Evolutionary conservation across 345 rosid species (phyloP).

Genomic region (Conringia planisiliqua): DNA sequence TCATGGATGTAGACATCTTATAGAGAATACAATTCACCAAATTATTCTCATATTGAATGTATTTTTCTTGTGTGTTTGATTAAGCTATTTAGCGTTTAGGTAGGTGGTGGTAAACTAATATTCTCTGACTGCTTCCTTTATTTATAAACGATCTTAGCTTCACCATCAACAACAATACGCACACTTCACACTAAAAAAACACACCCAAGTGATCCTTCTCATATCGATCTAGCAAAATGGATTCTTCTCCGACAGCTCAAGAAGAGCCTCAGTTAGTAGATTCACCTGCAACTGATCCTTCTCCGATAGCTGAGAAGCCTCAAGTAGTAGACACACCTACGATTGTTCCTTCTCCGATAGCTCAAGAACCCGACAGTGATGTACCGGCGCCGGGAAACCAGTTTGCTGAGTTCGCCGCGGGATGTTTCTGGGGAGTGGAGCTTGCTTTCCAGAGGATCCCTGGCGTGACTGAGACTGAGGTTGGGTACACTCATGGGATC

Average conservation of each 20-base stretch:
- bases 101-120: neutral
- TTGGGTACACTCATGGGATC: slow-evolving; percentile 75
- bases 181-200: neutral
- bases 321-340: slow-evolving; percentile 27
- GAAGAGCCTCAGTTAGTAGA: neutral
- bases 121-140: neutral
- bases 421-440: slow-evolving; percentile 95
- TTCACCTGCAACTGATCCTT: too few species aligned
- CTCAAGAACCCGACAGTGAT: slow-evolving; percentile 73
- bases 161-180: neutral
- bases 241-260: neutral
- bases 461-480: slow-evolving; percentile 75
- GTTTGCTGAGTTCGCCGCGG: slow-evolving; percentile 86
- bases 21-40: neutral
- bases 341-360: slow-evolving; percentile 52
- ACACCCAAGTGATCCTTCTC: neutral
- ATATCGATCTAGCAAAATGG: too few species aligned
- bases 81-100: neutral
- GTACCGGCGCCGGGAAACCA: slow-evolving; percentile 70
- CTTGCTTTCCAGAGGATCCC: slow-evolving; percentile 75
- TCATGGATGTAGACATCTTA: neutral
- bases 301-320: too few species aligned
- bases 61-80: neutral
- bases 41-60: neutral
- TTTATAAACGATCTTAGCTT: slow-evolving; percentile 5